Conservation (phyloP, 768 basidiomycete genomes). For the Hemileccinum impolitum region DNA sequence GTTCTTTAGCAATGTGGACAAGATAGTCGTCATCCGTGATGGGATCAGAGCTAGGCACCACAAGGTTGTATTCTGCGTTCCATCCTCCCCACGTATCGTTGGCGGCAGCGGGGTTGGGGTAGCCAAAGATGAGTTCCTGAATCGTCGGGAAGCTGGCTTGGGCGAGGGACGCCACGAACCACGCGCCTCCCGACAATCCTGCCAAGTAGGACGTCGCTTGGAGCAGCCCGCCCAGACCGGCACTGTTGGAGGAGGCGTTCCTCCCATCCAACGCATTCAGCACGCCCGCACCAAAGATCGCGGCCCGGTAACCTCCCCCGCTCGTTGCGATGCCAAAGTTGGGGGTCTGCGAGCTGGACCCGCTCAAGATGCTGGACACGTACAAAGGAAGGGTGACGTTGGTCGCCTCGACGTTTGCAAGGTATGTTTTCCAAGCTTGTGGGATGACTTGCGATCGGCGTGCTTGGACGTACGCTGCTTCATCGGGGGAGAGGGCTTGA, state of each 20-base stretch:
- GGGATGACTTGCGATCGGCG: slow-evolving; percentile 37
- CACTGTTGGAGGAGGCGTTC: slow-evolving; percentile 39
- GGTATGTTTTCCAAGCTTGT: slow-evolving; percentile 38
- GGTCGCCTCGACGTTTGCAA: slow-evolving; percentile 35
- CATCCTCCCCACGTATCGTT: slow-evolving; percentile 33
- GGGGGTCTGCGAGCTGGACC: slow-evolving; percentile 24
- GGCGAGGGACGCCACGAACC: slow-evolving; percentile 38
- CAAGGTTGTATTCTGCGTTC: slow-evolving; percentile 25
- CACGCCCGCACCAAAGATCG: slow-evolving; percentile 51
- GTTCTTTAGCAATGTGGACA: slow-evolving; percentile 20
- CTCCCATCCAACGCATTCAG: slow-evolving; percentile 48
- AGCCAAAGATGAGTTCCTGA: slow-evolving; percentile 37
- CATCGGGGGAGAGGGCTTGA: slow-evolving; percentile 36
- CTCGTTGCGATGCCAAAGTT: slow-evolving; percentile 48
- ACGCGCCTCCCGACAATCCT: slow-evolving; percentile 47
- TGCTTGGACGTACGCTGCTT: slow-evolving; percentile 35
- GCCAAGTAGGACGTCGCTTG: slow-evolving; percentile 52
- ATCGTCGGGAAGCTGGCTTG: slow-evolving; percentile 41
- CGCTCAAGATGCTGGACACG: slow-evolving; percentile 30
- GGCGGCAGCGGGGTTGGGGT: slow-evolving; percentile 10
- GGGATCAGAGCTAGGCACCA: slow-evolving; percentile 17
- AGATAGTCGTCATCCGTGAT: slow-evolving; percentile 17
- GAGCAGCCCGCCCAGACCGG: slow-evolving; percentile 48
- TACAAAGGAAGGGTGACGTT: slow-evolving; percentile 32
- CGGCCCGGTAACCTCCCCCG: slow-evolving; percentile 58